phyloP scores from a whole-genome alignment of 352 stramenopile genomes.

The Phytophthora pisi region DNA sequence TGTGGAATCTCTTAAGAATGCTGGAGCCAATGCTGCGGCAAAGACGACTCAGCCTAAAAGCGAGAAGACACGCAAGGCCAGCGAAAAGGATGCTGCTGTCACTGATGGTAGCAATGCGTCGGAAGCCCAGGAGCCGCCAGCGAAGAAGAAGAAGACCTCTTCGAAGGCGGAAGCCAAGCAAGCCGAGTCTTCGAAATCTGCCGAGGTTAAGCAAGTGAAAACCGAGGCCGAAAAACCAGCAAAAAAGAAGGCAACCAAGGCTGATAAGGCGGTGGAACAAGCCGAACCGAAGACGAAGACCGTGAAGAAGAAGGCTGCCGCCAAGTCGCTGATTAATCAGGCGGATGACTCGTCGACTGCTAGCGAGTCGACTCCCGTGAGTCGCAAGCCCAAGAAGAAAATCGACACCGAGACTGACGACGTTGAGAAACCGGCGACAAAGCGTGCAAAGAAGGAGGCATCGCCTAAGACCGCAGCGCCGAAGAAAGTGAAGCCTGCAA shows the following conservation, averaged over 20 bases:
- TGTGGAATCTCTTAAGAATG: slow-evolving; percentile 21
- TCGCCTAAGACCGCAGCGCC: slow-evolving; percentile 24
- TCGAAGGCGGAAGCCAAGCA: slow-evolving; percentile 16
- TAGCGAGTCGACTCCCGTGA: slow-evolving; percentile 20
- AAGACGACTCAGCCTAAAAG: slow-evolving; percentile 15
- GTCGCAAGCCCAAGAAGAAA: slow-evolving; percentile 50
- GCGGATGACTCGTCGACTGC: slow-evolving; percentile 31
- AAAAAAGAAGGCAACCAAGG: slow-evolving; percentile 21
- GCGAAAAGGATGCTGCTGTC: slow-evolving; percentile 17
- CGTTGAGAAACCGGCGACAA: slow-evolving; percentile 34
- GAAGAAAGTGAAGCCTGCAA: slow-evolving; percentile 30
- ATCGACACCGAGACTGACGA: slow-evolving; percentile 30
- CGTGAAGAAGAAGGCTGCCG: slow-evolving; percentile 32
- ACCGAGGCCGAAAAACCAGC: slow-evolving; percentile 10
- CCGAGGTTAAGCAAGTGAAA: neutral
- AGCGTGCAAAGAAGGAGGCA: slow-evolving; percentile 46
- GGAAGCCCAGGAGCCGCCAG: slow-evolving; percentile 20
- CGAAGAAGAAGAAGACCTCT: slow-evolving; percentile 39
- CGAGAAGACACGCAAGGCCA: slow-evolving; percentile 30
- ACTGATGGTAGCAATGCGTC: slow-evolving; percentile 6
- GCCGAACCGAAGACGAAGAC: slow-evolving; percentile 19
- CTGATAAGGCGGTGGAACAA: neutral
- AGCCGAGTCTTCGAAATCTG: slow-evolving; percentile 1
- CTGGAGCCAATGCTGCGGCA: neutral
- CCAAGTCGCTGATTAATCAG: slow-evolving; percentile 5